phyloP scores from a whole-genome alignment of 345 rosid species.

The Camelina laxa region DNA sequence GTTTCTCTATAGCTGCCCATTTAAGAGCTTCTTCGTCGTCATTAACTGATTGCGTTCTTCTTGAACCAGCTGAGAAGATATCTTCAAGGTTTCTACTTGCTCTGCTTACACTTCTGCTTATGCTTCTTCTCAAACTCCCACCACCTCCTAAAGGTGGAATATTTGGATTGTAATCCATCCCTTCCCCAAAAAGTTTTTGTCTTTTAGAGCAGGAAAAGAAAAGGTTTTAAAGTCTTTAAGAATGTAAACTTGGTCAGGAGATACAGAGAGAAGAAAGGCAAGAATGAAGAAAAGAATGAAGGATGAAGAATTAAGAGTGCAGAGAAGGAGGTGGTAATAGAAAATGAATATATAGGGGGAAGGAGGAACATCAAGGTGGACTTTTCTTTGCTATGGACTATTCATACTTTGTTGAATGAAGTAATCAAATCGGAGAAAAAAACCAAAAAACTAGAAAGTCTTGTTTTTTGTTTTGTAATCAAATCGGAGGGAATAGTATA shows the following conservation, averaged over 20 bases:
- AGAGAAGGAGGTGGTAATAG: not conserved
- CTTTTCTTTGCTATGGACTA: conserved; percentile 22
- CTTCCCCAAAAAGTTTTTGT: not conserved
- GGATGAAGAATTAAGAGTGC: not conserved
- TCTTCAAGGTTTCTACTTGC: conserved; percentile 71
- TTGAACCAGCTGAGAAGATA: conserved; percentile 42
- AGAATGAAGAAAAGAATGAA: too few relatives aligned
- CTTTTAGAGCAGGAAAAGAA: not conserved
- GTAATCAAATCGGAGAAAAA: not conserved
- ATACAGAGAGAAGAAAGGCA: not conserved
- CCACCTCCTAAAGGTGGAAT: conserved; percentile 34
- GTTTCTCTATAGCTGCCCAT: conserved; percentile 94
- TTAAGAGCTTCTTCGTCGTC: conserved; percentile 90
- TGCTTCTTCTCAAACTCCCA: conserved; percentile 46
- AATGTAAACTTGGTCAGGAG: not conserved
- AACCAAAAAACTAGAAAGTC: not conserved
- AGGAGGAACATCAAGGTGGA: conserved; percentile 33
- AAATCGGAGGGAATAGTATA: not conserved
- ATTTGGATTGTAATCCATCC: conserved; percentile 40
- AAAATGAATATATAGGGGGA: conserved; percentile 36
- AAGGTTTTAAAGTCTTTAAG: not conserved
- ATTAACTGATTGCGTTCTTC: conserved; percentile 55
- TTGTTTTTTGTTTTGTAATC: not conserved
- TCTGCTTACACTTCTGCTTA: conserved; percentile 66
- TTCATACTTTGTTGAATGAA: not conserved